Base-by-base conservation (phyloP, 441 rosid genomes). In the Populus hybrid region DNA sequence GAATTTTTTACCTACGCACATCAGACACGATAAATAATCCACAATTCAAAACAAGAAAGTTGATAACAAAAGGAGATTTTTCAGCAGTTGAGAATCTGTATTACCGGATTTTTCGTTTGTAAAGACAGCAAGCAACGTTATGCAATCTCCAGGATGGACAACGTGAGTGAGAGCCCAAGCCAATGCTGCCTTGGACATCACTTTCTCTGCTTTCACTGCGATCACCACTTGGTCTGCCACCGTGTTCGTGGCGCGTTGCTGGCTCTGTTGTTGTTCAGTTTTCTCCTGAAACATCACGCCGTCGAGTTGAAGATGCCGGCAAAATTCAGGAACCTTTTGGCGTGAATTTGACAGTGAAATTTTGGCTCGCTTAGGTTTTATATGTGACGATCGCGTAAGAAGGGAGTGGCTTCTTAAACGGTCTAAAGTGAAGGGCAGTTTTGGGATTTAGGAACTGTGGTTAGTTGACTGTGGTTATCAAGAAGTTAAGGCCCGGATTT, bases 161-260 rank as follows among this genome's bases (percentile, higher is more conserved):
- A 90, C 88, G 83, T 89, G 90, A 69, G 92, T 77, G 73, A 90
- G 89, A 64, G 94, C 91, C 94, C 94, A 90, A 9, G 91, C 86
- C 9, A 90, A 76, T 5, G 89, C 86, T 56, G 85, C 70, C 75
- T 87, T 89, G 69, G 94, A 87, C 68, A 90, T 88, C 73, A 82
- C 89, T 76, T 85, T 88, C 80, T 87, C 89, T 20, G 91, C 94
- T 82, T 78, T 87, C 31, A 87, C 92, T 45, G 92, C 94, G 50
- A 90, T 90, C 31, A 90, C 77, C 79, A 85, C 89, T 85, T 76
- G 86, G 74, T 81, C 86, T 61, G 82, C 79, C 42, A 26, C 76
- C 42, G 73, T 10, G 40, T 59, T 50, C 38, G 75, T 64, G 80
- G 79, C 28, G 50, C 86, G 81, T 36, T 76, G 23, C 9, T 12